Conservation (phyloP, 1,284 basidiomycete genomes). For the Cystobasidium pallidum region DNA sequence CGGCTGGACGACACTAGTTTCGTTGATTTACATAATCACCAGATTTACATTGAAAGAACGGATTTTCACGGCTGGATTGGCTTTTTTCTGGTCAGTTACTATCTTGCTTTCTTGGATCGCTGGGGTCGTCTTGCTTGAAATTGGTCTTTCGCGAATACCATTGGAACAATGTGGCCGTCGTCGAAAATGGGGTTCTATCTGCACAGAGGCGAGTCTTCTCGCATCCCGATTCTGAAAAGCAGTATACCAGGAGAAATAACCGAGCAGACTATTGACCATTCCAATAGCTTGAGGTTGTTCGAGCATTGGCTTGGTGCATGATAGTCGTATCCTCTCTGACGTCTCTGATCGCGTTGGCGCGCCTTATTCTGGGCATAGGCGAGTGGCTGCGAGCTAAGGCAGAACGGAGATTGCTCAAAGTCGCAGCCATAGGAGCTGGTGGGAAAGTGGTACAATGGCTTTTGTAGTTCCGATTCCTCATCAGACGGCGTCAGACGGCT, state of each 20-base stretch:
- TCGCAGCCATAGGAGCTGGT: not conserved
- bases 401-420: not conserved
- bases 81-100: no score
- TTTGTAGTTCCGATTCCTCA: not conserved
- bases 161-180: not conserved
- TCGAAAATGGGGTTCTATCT: not conserved
- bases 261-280: no score
- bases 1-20: no score
- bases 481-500: no score
- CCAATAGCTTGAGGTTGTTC: not conserved
- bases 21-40: no score
- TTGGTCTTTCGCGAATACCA: not conserved
- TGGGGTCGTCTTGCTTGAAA: not conserved
- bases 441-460: not conserved
- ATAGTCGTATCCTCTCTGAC: not conserved
- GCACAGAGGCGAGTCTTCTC: not conserved
- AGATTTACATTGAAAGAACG: no score
- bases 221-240: not conserved
- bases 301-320: not conserved
- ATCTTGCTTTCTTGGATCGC: not conserved
- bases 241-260: no score
- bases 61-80: no score
- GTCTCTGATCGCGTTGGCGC: not conserved
- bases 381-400: constrained; percentile 3
- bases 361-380: not conserved